Evolutionary conservation across 2,329 filamentous ascomycete species (phyloP), one percentile per base, ranked within the genome.

Genomic region (Trichoderma aggressivum): DNA sequence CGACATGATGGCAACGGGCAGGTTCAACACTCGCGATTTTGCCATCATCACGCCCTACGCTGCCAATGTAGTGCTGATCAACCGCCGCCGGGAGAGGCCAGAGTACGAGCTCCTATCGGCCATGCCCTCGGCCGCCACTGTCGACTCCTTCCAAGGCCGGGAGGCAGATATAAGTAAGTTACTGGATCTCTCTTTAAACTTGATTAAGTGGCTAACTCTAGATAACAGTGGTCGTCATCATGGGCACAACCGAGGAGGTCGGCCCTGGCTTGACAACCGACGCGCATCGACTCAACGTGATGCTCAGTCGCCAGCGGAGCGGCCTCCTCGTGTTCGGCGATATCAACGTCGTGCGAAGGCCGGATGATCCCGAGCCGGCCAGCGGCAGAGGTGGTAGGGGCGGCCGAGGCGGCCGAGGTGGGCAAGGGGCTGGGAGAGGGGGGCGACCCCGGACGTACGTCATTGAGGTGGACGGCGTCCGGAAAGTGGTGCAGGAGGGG

Each of bases 1-100:
- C 7, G 43, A 47, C 43, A 47, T 47, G 18, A 18, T 47, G 0
- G n/a, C 10, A 11, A 21, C 7, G 43, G 1, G 18, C 8, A 8
- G 18, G 0, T 11, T 47, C 43, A 47, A 1, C 7, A 1, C 18
- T 3, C 18, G 8, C 3, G 18, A 47, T 6, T n/a, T 47, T 2
- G 43, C 43, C 4, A 47, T 21, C 7, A 47, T 21, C 4, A 47
- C 43, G 43, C 43, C 43, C 0, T 47, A 21, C 3, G 43, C 43
- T 2, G 43, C 43, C 4, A 47, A 47, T 7, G 43, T 47, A 7
- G 39, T 18, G 7, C 39, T 43, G 39, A 43, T 43, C 18, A n/a
- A n/a, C 39, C 7, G 39, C 7, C 7, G 18, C 1, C 43, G 18
- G 4, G 11, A 3, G 0, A 47, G 18, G 43, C 8, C 43, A 18